Percentiles rank a stretch among this genome's conserved stretches.
phyloP scores from a whole-genome alignment of 306 rosid genomes.

The Malus orientalis region DNA sequence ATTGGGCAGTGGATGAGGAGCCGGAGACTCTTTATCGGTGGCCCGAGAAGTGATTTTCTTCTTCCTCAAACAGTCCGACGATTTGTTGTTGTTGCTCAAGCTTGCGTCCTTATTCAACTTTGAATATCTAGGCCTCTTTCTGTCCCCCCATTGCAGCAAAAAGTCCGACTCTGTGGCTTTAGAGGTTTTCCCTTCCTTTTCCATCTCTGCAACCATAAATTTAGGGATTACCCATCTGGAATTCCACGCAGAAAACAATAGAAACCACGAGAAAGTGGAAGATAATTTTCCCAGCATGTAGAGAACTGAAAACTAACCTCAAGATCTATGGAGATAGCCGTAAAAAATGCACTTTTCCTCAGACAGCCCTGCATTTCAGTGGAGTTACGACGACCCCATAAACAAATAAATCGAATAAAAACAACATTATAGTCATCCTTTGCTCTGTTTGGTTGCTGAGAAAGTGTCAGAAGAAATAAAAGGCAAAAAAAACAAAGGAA shows the following conservation, averaged over 20 bases:
- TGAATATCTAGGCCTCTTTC: slow-evolving; percentile 44
- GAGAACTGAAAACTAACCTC: slow-evolving; percentile 15
- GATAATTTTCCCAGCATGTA: neutral
- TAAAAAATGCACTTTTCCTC: slow-evolving; percentile 4
- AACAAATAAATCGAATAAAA: neutral
- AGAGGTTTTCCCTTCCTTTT: slow-evolving; percentile 31
- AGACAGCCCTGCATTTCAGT: slow-evolving; percentile 17
- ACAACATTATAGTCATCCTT: neutral
- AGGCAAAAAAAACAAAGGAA: neutral
- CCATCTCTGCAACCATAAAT: slow-evolving; percentile 34
- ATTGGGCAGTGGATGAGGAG: slow-evolving; percentile 18
- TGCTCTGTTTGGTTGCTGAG: slow-evolving; percentile 2
- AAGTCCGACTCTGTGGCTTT: slow-evolving; percentile 37
- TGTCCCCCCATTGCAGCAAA: slow-evolving; percentile 51
- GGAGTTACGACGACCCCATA: slow-evolving; percentile 6
- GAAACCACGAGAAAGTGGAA: neutral
- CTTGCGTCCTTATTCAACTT: slow-evolving; percentile 32
- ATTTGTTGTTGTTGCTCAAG: slow-evolving; percentile 9
- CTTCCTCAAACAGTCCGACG: slow-evolving; percentile 24
- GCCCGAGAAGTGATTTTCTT: slow-evolving; percentile 30
- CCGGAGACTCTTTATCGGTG: slow-evolving; percentile 19
- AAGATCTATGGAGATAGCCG: slow-evolving; percentile 19
- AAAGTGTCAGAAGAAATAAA: neutral
- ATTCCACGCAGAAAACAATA: neutral
- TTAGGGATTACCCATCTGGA: slow-evolving; percentile 3